Evolutionary conservation across 768 basidiomycete genomes (phyloP), one percentile per base, ranked within the genome.

Genomic region (Suillus spraguei): DNA sequence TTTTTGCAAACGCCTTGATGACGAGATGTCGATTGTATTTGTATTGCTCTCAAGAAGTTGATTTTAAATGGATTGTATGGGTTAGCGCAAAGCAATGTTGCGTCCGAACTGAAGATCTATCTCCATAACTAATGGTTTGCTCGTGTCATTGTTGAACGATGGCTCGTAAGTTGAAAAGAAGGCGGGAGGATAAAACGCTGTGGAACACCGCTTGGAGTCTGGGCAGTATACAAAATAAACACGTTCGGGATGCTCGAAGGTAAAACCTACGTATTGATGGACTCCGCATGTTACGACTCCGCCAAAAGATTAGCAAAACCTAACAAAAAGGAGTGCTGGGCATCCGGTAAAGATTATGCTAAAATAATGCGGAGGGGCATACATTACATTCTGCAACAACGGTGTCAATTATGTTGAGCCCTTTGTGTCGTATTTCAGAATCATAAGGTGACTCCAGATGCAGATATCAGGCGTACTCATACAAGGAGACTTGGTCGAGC

Each of bases 1-100:
- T 86, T 85, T 63, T 72, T 85, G 47, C 75, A 76, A 46, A 74
- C 78, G 28, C 44, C 46, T 56, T 47, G 49, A 67, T 35, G 38
- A 16, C 39, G 46, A 49, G 8, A 39, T 41, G 11, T 28, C 38
- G 20, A 28, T 28, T 58, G 38, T 41, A 58, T 16, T 24, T 28
- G 8, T 58, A 41, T 28, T 41, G 20, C 52, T 53, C 33, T 53
- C 20, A 11, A 53, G 20, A 52, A 32, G 52, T 20, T 6, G 20
- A 20, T 53, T 13, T 53, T 35, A n/a, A 53, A 53, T 20, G 32
- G 33, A 36, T n/a, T 13, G 16, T 11, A 10, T 33, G 3, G 11
- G 10, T 33, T 13, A 6, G 16, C 8, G 7, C 55, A 28, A 41
- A 28, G 16, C 6, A 41, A 41, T n/a, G 28, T 20, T 6, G 11